Base-by-base conservation (phyloP, 2,329 filamentous ascomycete genomes). In the Cryphonectria radicalis region DNA sequence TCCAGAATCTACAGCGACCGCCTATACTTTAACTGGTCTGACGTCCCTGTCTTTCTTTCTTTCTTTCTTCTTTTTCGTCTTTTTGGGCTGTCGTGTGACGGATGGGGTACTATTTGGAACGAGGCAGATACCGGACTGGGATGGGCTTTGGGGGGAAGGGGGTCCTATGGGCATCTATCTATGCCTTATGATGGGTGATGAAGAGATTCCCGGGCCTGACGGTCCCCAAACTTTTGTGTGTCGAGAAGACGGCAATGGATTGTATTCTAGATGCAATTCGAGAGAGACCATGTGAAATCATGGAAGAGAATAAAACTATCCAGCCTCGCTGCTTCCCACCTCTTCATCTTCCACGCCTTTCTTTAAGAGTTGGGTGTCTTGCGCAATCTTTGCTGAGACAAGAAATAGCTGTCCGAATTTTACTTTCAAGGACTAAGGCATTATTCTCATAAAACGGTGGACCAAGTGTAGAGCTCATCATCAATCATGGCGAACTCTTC, bases 261-360 rank as follows among this genome's bases (percentile, higher is more conserved):
- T 67, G 66, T 62, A 67, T 35, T 50, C 28, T 67, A 60, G 43
- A 14, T 37, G 14, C 53, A 60, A 42, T 67, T n/a, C n/a, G 40
- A 67, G 55, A 43, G 55, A 43, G 55, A 67, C 11, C 32, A 40
- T 37, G 35, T 40, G 10, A 50, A 25, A 25, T 3, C 37, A 43
- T 11, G 40, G 14, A 28, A 46, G 19, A 67, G 7, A 43, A 40
- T 11, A n/a, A 37, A 57, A 46, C 57, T n/a, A 60, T 46, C 37
- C 11, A 59, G 53, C 53, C 37, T 60, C n/a, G 4, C 37, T 59
- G 50, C 50, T 67, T 40, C 43, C n/a, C 64, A 42, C n/a, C 37
- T 42, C 35, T 35, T 28, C 37, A 46, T n/a, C 22, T n/a, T 60
- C 22, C 4, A 11, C 40, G 13, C 17, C 13, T 22, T 22, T 46